Evolutionary conservation across 1,284 basidiomycete genomes (phyloP).

Genomic region (Inonotus obliquus): DNA sequence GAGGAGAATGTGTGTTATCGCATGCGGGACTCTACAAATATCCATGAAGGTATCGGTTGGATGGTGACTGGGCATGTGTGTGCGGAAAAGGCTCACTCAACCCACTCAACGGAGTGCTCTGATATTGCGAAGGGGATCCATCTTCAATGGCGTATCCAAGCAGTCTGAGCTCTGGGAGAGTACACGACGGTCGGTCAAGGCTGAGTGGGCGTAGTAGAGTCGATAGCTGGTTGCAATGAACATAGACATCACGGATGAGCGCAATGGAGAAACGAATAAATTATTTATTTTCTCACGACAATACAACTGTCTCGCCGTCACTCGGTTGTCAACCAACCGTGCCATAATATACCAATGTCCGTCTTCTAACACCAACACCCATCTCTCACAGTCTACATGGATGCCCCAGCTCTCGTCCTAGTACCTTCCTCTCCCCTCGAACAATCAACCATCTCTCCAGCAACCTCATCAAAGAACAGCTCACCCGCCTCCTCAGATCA

Average conservation of each 20-base stretch:
- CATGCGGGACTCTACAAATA: not conserved
- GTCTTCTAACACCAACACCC: not conserved
- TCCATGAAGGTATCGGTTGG: not conserved
- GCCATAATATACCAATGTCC: not conserved
- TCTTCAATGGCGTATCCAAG: no score
- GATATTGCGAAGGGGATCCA: no score
- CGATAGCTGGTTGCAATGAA: no score
- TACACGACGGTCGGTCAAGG: no score
- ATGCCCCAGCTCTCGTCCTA: slow-evolving; percentile 39
- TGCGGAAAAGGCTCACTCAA: no score
- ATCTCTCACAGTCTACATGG: slow-evolving; percentile 32
- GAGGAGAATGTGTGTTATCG: slow-evolving; percentile 1
- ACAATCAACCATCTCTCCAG: slow-evolving; percentile 18
- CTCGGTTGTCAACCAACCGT: not conserved
- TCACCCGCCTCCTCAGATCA: slow-evolving; percentile 30
- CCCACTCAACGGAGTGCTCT: no score
- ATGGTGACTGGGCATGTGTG: no score
- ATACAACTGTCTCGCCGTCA: not conserved
- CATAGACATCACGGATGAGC: no score
- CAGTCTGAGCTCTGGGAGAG: no score
- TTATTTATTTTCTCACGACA: not conserved
- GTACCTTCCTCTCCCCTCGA: slow-evolving; percentile 37
- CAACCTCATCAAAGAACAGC: slow-evolving; percentile 24
- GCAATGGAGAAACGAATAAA: not conserved
- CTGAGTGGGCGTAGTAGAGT: no score